These are phyloP conservation scores for Fistulinella cinereoalba DNA, from an alignment of 1,284 basidiomycete genomes.

Conservation along the genomic window DNA sequence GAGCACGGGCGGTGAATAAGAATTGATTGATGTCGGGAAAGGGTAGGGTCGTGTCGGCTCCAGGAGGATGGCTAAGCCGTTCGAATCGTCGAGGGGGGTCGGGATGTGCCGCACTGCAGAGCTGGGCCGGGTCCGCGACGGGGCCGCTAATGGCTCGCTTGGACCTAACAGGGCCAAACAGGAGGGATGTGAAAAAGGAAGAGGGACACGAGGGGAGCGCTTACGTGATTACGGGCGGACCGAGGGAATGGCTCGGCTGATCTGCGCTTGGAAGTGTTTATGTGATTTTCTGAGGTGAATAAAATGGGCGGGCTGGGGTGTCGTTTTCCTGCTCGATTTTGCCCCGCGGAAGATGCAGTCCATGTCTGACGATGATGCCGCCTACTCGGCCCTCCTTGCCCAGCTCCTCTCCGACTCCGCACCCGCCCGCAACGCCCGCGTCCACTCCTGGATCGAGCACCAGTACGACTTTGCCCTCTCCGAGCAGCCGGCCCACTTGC, in stretches of 20 bases:
- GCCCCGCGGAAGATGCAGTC: constrained; percentile 9
- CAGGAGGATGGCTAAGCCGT: no score
- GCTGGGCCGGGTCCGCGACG: no score
- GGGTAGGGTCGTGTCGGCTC: no score
- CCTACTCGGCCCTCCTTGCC: constrained; percentile 28
- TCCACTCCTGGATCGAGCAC: constrained; percentile 35
- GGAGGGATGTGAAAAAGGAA: background rate
- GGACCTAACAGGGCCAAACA: no score
- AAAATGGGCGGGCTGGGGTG: constrained; percentile 9
- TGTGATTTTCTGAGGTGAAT: constrained; percentile 10
- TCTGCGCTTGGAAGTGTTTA: constrained; percentile 9
- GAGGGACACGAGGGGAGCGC: background rate
- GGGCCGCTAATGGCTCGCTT: no score
- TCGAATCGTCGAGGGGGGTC: no score
- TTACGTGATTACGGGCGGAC: constrained; percentile 7
- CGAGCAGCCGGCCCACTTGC: constrained; percentile 10
- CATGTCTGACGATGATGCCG: constrained; percentile 31
- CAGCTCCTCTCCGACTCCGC: constrained; percentile 29
- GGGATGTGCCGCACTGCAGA: no score
- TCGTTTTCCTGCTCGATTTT: background rate
- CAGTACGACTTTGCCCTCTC: constrained; percentile 35
- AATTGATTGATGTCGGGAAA: no score
- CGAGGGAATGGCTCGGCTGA: constrained; percentile 20
- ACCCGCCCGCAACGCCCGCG: constrained; percentile 24
- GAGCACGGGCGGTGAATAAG: no score